Evolutionary conservation across 768 basidiomycete genomes (phyloP).

Genomic region (Grammothele lineata): DNA sequence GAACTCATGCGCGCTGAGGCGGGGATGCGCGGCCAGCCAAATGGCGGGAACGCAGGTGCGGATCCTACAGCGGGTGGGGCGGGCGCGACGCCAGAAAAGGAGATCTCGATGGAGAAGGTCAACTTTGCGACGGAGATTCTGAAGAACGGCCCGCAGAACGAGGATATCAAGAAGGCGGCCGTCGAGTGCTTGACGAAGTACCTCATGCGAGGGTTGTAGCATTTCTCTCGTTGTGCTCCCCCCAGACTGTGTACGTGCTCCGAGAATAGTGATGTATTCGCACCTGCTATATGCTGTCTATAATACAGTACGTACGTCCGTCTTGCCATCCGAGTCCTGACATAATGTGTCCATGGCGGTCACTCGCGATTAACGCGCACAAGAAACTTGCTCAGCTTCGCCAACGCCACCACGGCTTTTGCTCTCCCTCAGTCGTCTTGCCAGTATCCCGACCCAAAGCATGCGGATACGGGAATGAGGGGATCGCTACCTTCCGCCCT

Average conservation of each 20-base stretch:
- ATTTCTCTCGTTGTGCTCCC: too few species aligned
- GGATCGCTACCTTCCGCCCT: constrained; percentile 23
- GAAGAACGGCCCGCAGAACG: constrained; percentile 35
- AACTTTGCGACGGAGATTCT: constrained; percentile 67
- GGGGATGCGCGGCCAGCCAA: constrained; percentile 30
- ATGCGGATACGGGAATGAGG: constrained; percentile 17
- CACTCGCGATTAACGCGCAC: too few species aligned
- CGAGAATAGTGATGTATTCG: too few species aligned
- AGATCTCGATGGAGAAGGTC: constrained; percentile 54
- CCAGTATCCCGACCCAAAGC: neutral
- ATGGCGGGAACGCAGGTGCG: constrained; percentile 33
- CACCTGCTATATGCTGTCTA: too few species aligned
- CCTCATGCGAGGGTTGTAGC: constrained; percentile 12
- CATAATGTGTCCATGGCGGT: too few species aligned
- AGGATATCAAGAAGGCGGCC: constrained; percentile 14
- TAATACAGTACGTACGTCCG: too few species aligned
- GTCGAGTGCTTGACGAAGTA: constrained; percentile 15
- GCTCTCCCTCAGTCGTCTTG: neutral
- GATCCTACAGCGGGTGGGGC: too few species aligned
- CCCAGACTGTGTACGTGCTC: neutral
- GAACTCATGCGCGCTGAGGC: constrained; percentile 71
- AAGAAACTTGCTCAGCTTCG: too few species aligned
- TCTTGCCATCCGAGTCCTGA: too few species aligned
- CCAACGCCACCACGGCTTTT: constrained; percentile 17
- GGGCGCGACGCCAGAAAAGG: constrained; percentile 33